Evolutionary conservation across 139 green algal genomes (phyloP).

Genomic region (Chlamydomonas asymmetrica): DNA sequence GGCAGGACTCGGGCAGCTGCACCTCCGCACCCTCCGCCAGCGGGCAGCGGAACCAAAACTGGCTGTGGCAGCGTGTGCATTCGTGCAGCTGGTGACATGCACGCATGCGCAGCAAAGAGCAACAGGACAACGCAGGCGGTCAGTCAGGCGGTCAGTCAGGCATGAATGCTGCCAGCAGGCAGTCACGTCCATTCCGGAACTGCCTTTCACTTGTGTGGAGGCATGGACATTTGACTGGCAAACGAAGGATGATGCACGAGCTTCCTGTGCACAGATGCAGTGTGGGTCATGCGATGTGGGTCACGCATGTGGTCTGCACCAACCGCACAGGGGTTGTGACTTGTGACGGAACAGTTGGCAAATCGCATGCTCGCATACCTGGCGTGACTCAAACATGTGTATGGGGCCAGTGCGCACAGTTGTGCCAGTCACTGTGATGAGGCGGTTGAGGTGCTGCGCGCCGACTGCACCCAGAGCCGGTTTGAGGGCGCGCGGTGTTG

Average conservation of each 20-base stretch:
- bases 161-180: too few species aligned
- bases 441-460: constrained; percentile 51
- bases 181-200: too few species aligned
- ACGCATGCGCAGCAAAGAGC: too few species aligned
- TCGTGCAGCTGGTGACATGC: constrained; percentile 10
- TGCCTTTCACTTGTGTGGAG: too few species aligned
- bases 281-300: too few species aligned
- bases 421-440: constrained; percentile 77
- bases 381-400: constrained; percentile 71
- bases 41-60: constrained; percentile 11
- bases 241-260: too few species aligned
- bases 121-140: too few species aligned
- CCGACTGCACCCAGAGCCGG: constrained; percentile 53
- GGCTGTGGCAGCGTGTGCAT: constrained; percentile 27
- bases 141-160: too few species aligned
- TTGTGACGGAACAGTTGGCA: too few species aligned
- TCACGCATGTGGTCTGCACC: too few species aligned
- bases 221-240: too few species aligned
- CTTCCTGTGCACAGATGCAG: too few species aligned
- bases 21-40: constrained; percentile 36
- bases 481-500: neutral
- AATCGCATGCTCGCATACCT: constrained; percentile 65
- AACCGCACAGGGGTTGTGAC: constrained; percentile 22
- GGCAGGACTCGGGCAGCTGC: constrained; percentile 31
- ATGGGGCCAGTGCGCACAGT: constrained; percentile 71